Evolutionary conservation across 2,329 filamentous ascomycete species (phyloP).

Genomic region (Fusarium sp.): DNA sequence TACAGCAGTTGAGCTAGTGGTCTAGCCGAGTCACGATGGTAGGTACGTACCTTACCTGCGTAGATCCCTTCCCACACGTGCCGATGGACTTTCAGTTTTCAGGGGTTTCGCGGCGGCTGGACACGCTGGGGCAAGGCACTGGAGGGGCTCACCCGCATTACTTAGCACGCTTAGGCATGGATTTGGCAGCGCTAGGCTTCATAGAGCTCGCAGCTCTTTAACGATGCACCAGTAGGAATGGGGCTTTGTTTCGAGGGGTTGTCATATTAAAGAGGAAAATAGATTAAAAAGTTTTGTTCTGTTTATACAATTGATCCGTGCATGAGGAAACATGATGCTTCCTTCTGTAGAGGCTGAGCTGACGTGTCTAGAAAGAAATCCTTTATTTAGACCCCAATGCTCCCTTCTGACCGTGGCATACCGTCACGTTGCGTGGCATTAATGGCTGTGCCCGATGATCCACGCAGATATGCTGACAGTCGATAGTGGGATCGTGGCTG

Average conservation of each 20-base stretch:
- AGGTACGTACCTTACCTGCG: slow-evolving; percentile 19
- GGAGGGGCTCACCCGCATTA: slow-evolving; percentile 26
- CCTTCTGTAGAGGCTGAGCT: not conserved
- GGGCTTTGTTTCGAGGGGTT: slow-evolving; percentile 10
- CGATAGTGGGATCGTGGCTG: slow-evolving; percentile 16
- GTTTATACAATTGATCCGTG: not conserved
- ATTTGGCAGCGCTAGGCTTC: slow-evolving; percentile 16
- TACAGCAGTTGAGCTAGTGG: slow-evolving; percentile 20
- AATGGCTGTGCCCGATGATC: slow-evolving; percentile 26
- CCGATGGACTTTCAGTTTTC: not conserved
- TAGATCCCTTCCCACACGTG: slow-evolving; percentile 9
- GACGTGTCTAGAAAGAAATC: not conserved
- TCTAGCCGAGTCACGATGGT: slow-evolving; percentile 13
- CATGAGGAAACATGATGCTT: not conserved
- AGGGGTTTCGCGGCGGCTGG: slow-evolving; percentile 21
- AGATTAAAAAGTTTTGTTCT: not conserved
- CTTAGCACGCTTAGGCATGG: slow-evolving; percentile 10
- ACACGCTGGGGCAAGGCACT: slow-evolving; percentile 15
- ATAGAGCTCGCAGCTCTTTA: not conserved
- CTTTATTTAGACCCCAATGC: slow-evolving; percentile 3
- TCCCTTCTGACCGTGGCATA: slow-evolving; percentile 1
- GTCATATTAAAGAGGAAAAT: not conserved
- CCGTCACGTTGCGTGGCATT: not conserved
- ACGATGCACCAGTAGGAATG: slow-evolving; percentile 18
- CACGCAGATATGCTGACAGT: slow-evolving; percentile 27